Evolutionary conservation across 2,329 filamentous ascomycete species (phyloP), one percentile per base, ranked within the genome.

Genomic region (Immersiporthe knoxdaviesiana): DNA sequence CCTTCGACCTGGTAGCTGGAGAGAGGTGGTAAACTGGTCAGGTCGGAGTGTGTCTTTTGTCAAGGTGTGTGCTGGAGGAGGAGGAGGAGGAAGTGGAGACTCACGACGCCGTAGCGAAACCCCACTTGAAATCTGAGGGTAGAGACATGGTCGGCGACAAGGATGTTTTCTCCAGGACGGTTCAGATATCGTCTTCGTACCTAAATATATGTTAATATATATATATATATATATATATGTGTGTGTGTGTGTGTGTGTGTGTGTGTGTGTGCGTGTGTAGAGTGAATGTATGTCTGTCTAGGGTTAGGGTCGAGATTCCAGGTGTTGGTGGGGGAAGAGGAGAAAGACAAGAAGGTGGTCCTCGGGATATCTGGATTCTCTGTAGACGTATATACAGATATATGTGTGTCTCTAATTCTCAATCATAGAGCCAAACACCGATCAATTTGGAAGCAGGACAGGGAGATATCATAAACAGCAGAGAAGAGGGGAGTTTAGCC

Each of bases 1-100:
- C 93, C 93, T 83, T 97, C 93, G 74, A 97, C 92, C 79, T 97
- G 93, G 83, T 96, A 97, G 77, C 93, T 96, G 77, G 8, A 4
- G 8, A 4, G 6, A 71, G 52, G 32, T 47, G 44, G 32, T 52
- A n/a, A 1, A 35, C 3, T 6, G 10, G 18, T 47, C 18, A 27
- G 59, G 21, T 44, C 16, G 63, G 56, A 63, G 58, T 16, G 5
- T 63, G 1, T 8, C 37, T 14, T n/a, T n/a, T n/a, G 16, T 14
- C 27, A n/a, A 27, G 44, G 12, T 35, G 16, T 30, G 14, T 30
- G 16, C 18, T 11, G 56, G 50, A 18, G 50, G 64, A 18, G 37
- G 60, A 44, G 11, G n/a, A 62, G 37, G 24, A 27, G 24, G 56
- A 18, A 18, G 39, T 10, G 68, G 44, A 3, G 24, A 83, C 85